These are phyloP conservation scores for Bolboschoenoplectus hybrid DNA, from an alignment of 202 grass and related monocot genomes.

Conservation along the genomic window DNA sequence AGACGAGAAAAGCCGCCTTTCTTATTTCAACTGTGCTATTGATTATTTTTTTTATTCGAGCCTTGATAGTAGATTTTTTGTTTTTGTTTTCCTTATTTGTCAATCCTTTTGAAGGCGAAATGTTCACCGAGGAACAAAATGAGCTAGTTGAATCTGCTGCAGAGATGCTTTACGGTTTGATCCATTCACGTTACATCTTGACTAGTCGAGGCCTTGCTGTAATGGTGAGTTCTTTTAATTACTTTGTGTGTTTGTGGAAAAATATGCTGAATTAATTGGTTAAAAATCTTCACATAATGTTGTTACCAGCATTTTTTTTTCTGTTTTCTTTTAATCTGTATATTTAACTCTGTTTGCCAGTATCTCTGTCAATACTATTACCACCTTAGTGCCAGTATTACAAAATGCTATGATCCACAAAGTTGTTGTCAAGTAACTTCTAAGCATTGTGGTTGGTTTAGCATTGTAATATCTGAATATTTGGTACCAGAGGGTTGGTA, in stretches of 20 bases:
- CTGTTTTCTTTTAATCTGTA: background rate
- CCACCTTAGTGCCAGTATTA: background rate
- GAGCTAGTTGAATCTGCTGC: slow-evolving; percentile 88
- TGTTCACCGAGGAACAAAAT: slow-evolving; percentile 84
- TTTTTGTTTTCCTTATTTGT: slow-evolving; percentile 41
- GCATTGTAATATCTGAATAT: no score
- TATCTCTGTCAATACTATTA: background rate
- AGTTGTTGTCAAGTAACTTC: background rate
- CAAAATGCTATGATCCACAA: background rate
- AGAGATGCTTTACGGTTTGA: slow-evolving; percentile 87
- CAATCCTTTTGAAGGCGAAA: slow-evolving; percentile 55
- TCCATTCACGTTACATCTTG: slow-evolving; percentile 79
- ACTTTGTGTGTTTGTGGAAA: background rate
- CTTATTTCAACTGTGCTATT: background rate
- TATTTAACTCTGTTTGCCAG: background rate
- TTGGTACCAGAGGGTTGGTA: no score
- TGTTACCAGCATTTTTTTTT: slow-evolving; percentile 8
- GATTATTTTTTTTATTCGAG: background rate
- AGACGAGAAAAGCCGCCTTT: background rate
- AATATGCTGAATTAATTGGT: slow-evolving; percentile 21
- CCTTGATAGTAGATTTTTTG: background rate
- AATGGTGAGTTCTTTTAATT: slow-evolving; percentile 50
- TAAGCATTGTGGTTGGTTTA: no score
- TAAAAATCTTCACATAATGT: background rate
- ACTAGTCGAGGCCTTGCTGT: slow-evolving; percentile 72